Evolutionary conservation across 2,329 filamentous ascomycete genomes (phyloP), one percentile per base, ranked within the genome.

Genomic region (Curvularia eragrostidis): DNA sequence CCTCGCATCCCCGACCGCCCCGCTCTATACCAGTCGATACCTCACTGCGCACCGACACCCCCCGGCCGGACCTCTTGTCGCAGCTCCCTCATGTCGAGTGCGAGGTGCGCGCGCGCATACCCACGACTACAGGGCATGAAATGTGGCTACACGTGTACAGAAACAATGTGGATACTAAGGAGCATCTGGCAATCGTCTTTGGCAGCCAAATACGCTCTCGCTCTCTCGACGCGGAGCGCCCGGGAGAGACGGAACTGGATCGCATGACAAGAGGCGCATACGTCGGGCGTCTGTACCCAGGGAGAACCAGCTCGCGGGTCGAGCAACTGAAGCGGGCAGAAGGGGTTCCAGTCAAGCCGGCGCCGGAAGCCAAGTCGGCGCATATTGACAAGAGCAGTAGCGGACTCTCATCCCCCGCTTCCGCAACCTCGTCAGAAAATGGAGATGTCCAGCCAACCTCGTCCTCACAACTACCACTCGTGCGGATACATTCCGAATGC

Each of bases 81-180:
- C 85, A 83, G 13, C 82, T 98, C 1, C 95, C 94, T 7, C 80
- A 90, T 23, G 94, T 99, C n/a, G 88, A 91, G 75, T 99, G 95
- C 80, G 88, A 96, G 64, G 95, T 98, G 48, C 90, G 95, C 65
- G 95, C 95, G 18, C 89, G 95, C 53, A 99, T 99, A 68, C 95
- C 95, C 0, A 98, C 94, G 0, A 94, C 92, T 2, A 87, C 85
- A 0, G 94, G 94, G 3, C 91, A 93, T 10, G 93, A 99, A 77
- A 98, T 99, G 93, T 99, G 96, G 78, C 79, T 99, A 50, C 94
- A 99, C 73, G 82, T 98, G 0, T 99, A 99, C 79, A 89, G 89
- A 62, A 99, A 99, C 78, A 91, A 91, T 68, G 87, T 91, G 6
- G 95, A 99, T 77, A 91, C 89, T 64, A 99, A 99, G 78, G 95